These are phyloP conservation scores for Epichloe glyceriae DNA, from an alignment of 2,329 filamentous ascomycete species.

Conservation along the genomic window DNA sequence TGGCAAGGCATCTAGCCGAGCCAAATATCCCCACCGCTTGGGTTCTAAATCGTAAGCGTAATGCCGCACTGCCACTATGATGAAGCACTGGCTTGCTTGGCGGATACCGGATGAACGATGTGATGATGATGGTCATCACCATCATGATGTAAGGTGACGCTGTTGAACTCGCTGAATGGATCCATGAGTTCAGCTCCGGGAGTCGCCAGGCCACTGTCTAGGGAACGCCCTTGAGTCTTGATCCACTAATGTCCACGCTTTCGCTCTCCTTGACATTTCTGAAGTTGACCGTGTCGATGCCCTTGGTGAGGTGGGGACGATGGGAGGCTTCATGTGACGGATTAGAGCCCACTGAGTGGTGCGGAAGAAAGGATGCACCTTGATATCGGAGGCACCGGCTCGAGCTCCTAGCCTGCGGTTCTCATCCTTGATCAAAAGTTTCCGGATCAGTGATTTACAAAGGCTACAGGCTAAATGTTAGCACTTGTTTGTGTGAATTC, in stretches of 20 bases:
- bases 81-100: constrained; percentile 3
- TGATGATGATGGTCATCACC: constrained; percentile 54
- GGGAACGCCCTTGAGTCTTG: constrained; percentile 64
- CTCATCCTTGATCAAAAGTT: constrained; percentile 96
- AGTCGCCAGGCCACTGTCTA: constrained; percentile 76
- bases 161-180: constrained; percentile 98
- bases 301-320: constrained; percentile 86
- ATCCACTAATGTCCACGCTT: constrained; percentile 71
- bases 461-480: constrained; percentile 41
- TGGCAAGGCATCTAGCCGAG: neutral
- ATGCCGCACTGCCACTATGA: constrained; percentile 3
- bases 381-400: constrained; percentile 93
- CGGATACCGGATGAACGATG: constrained; percentile 10
- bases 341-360: constrained; percentile 94
- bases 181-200: constrained; percentile 72
- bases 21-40: neutral
- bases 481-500: neutral
- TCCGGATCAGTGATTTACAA: constrained; percentile 92
- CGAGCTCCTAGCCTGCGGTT: constrained; percentile 84
- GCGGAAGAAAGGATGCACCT: constrained; percentile 90
- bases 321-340: constrained; percentile 94
- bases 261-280: constrained; percentile 95
- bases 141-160: constrained; percentile 91
- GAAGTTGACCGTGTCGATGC: constrained; percentile 92
- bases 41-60: neutral